Evolutionary conservation across 768 basidiomycete genomes (phyloP).

Genomic region (Rhizopogon roseolus): DNA sequence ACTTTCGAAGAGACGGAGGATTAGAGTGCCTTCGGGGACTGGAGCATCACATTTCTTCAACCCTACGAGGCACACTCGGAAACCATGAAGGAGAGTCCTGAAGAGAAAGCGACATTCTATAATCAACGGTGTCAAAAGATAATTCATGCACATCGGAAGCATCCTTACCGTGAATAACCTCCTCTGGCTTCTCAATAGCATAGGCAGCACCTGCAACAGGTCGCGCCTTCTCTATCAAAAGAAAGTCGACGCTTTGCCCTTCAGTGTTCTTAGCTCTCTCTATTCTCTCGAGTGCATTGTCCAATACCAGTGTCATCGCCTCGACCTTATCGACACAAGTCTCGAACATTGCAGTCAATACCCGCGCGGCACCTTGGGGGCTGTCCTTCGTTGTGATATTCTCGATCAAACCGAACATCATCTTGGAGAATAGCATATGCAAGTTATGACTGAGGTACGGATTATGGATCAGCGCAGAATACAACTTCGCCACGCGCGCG

Average conservation of each 20-base stretch:
- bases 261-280: conserved; percentile 41
- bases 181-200: conserved; percentile 78
- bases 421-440: conserved; percentile 88
- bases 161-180: conserved; percentile 68
- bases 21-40: conserved; percentile 78
- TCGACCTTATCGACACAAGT: conserved; percentile 82
- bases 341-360: conserved; percentile 76
- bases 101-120: conserved; percentile 83
- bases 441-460: conserved; percentile 73
- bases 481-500: conserved; percentile 73
- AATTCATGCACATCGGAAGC: background rate
- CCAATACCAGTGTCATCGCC: conserved; percentile 63
- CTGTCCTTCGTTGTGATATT: conserved; percentile 74
- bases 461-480: conserved; percentile 87
- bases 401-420: conserved; percentile 88
- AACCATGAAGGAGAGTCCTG: conserved; percentile 83
- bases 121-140: conserved; percentile 4
- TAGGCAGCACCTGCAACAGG: conserved; percentile 77
- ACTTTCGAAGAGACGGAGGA: conserved; percentile 84
- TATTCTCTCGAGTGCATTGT: conserved; percentile 39
- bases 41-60: conserved; percentile 79
- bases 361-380: conserved; percentile 56
- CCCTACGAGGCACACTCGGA: conserved; percentile 71
- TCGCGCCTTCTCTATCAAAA: conserved; percentile 79
- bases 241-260: conserved; percentile 42